Evolutionary conservation across 2,329 filamentous ascomycete genomes (phyloP).

Genomic region (Aspergillus puulaauensis): DNA sequence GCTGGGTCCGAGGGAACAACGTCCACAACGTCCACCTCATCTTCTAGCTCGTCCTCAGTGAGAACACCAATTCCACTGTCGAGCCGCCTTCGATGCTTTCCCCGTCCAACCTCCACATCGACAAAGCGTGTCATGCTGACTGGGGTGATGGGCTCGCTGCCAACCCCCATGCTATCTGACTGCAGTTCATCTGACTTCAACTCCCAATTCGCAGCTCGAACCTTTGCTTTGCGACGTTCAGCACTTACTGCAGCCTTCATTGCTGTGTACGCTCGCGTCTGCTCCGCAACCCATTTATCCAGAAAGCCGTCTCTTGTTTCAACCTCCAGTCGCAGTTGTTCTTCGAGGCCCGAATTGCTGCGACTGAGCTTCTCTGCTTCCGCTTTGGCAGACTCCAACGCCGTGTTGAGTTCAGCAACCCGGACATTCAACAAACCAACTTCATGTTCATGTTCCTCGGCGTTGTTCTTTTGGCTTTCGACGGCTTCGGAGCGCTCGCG

Average conservation of each 20-base stretch:
- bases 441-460: constrained; percentile 33
- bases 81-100: constrained; percentile 37
- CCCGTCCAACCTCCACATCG: constrained; percentile 42
- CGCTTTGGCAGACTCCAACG: constrained; percentile 34
- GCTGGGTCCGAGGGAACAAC: constrained; percentile 27
- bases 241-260: constrained; percentile 39
- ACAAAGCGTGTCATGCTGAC: constrained; percentile 42
- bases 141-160: constrained; percentile 45
- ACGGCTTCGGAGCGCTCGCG: constrained; percentile 27
- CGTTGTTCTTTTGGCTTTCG: constrained; percentile 23
- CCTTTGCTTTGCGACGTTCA: constrained; percentile 41
- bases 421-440: constrained; percentile 42
- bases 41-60: constrained; percentile 30
- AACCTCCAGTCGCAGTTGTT: constrained; percentile 37
- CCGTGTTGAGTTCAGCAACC: constrained; percentile 41
- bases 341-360: constrained; percentile 37
- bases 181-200: constrained; percentile 38
- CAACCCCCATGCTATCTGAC: constrained; percentile 27
- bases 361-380: constrained; percentile 38
- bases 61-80: constrained; percentile 43
- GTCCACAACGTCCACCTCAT: constrained; percentile 35
- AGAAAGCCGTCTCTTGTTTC: constrained; percentile 35
- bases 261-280: constrained; percentile 32
- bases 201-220: constrained; percentile 42
- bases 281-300: constrained; percentile 34